Evolutionary conservation across 768 basidiomycete species (phyloP).

Genomic region (Boletus sp.): DNA sequence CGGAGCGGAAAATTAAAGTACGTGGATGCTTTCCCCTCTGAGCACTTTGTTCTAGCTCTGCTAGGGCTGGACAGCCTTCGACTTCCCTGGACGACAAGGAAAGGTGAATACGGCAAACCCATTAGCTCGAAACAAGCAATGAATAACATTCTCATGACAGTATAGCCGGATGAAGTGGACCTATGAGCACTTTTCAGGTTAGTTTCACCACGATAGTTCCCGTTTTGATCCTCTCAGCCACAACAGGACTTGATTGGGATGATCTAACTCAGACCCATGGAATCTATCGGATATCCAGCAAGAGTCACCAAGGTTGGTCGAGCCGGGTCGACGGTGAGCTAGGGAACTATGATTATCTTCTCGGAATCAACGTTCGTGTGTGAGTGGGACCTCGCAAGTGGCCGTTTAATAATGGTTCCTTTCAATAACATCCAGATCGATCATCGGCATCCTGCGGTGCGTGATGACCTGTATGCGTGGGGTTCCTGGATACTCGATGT

Average conservation of each 20-base stretch:
- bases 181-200: conserved; percentile 77
- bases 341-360: conserved; percentile 85
- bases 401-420: conserved; percentile 6
- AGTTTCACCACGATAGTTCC: not conserved
- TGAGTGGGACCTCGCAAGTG: not conserved
- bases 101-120: conserved; percentile 45
- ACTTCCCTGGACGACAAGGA: conserved; percentile 71
- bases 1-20: conserved; percentile 65
- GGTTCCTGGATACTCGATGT: conserved; percentile 72
- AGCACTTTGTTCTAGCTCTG: conserved; percentile 1
- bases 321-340: conserved; percentile 72
- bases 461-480: conserved; percentile 72
- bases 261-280: conserved; percentile 55
- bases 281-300: conserved; percentile 71
- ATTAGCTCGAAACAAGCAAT: conserved; percentile 1
- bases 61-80: conserved; percentile 84
- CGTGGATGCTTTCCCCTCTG: conserved; percentile 3
- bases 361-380: conserved; percentile 63
- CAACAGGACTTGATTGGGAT: conserved; percentile 81
- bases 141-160: conserved; percentile 33
- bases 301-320: conserved; percentile 78
- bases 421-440: conserved; percentile 54
- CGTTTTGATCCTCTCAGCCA: not conserved
- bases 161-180: conserved; percentile 73
- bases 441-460: conserved; percentile 77